Percentiles rank a stretch among this genome's conserved stretches.
phyloP scores from a whole-genome alignment of 192 early-diverging fungal genomes.

The Helicostylum pulchrum region DNA sequence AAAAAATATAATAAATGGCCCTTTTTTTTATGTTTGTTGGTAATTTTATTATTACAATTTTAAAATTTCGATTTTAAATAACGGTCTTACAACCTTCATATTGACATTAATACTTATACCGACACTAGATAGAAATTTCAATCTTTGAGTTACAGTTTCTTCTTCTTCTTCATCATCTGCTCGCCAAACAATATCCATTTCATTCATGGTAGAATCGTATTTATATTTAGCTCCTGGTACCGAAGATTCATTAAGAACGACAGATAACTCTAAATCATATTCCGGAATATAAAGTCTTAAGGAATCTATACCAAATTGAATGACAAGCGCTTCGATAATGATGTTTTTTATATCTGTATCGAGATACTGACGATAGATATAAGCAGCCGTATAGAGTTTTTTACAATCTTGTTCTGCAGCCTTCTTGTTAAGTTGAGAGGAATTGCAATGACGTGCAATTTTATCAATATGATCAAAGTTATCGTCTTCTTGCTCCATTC shows the following conservation, averaged over 20 bases:
- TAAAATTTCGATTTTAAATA: conserved; percentile 4
- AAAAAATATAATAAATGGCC: no score
- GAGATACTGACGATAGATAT: conserved; percentile 2
- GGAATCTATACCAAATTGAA: not conserved
- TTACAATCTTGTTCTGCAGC: conserved; percentile 5
- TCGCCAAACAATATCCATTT: conserved; percentile 3
- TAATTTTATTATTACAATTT: no score
- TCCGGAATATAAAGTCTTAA: conserved; percentile 5
- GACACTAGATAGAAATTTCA: not conserved
- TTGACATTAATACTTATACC: not conserved
- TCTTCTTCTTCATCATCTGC: not conserved
- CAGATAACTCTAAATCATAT: conserved; percentile 4
- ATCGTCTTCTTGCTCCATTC: conserved; percentile 2
- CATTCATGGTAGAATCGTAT: not conserved
- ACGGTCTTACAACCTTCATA: conserved; percentile 11
- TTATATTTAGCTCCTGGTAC: not conserved
- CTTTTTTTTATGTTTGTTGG: no score
- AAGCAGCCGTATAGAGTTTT: conserved; percentile 4
- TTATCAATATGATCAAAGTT: conserved; percentile 8
- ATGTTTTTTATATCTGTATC: not conserved
- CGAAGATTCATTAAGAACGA: conserved; percentile 1
- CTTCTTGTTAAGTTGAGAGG: not conserved
- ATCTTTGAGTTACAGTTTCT: not conserved
- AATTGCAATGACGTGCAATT: conserved; percentile 6
- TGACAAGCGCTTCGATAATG: not conserved